These are phyloP conservation scores for carrot (Daucus carota) DNA, from an alignment of 129 eudicot genomes.

Conservation along the genomic window DNA sequence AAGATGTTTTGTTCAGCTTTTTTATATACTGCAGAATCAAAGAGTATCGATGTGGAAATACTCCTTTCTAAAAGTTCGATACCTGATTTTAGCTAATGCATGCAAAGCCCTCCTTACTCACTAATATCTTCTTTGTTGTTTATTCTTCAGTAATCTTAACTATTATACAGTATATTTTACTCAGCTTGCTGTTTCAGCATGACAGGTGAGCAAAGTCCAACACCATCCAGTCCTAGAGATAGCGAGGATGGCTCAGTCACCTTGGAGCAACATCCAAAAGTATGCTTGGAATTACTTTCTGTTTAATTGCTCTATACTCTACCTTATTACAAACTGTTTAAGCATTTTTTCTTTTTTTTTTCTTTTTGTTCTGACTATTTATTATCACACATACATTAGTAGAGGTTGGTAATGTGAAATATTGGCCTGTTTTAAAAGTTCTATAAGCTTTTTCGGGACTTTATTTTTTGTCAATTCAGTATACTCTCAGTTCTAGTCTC, in stretches of 20 bases:
- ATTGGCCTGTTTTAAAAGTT: not conserved
- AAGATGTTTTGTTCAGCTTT: not conserved
- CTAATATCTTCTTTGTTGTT: not conserved
- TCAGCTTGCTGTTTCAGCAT: slow-evolving; percentile 46
- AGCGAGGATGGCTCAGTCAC: slow-evolving; percentile 69
- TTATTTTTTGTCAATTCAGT: not conserved
- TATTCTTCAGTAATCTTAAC: slow-evolving; percentile 5
- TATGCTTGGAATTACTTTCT: slow-evolving; percentile 9
- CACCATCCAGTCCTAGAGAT: slow-evolving; percentile 85
- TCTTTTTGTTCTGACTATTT: not conserved
- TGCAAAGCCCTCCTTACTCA: not conserved
- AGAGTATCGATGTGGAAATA: not conserved
- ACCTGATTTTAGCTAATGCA: not conserved
- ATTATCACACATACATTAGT: not conserved
- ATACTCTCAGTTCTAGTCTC: not conserved
- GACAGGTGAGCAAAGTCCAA: slow-evolving; percentile 81
- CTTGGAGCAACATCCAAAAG: slow-evolving; percentile 68
- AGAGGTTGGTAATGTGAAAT: not conserved
- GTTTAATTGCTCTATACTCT: not conserved
- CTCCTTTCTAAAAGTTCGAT: not conserved
- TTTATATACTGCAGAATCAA: not conserved
- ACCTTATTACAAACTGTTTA: not conserved
- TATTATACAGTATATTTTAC: slow-evolving; percentile 7
- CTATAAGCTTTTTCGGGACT: not conserved
- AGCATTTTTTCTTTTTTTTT: not conserved